phyloP scores from a whole-genome alignment of 495 filamentous ascomycete species.

The Aspergillus bertholletiae region DNA sequence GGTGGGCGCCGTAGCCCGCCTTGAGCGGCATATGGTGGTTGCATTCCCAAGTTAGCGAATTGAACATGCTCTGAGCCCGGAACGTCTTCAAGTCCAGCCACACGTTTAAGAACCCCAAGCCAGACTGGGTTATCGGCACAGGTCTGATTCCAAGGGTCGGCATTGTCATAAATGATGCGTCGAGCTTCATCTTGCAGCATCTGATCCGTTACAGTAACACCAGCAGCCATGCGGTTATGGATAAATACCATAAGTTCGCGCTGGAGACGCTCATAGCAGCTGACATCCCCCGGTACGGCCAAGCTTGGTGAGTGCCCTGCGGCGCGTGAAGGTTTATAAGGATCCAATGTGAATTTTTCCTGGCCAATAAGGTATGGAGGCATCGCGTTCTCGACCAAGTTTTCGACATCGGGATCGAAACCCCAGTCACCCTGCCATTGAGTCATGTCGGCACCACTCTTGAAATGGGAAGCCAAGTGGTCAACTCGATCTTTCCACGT shows the following conservation, averaged over 20 bases:
- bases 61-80: conserved; percentile 33
- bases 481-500: conserved; percentile 72
- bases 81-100: conserved; percentile 47
- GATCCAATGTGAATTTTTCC: conserved; percentile 35
- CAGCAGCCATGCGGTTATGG: conserved; percentile 41
- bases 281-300: conserved; percentile 33
- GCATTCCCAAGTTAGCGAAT: conserved; percentile 36
- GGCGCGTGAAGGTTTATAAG: conserved; percentile 28
- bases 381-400: conserved; percentile 69
- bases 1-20: conserved; percentile 29
- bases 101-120: conserved; percentile 65
- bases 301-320: conserved; percentile 20
- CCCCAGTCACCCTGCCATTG: conserved; percentile 82
- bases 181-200: conserved; percentile 63
- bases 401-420: conserved; percentile 64
- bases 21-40: conserved; percentile 36
- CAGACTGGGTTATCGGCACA: conserved; percentile 63
- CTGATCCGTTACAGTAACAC: conserved; percentile 54
- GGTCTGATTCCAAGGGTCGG: conserved; percentile 72
- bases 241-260: conserved; percentile 57
- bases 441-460: conserved; percentile 65
- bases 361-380: conserved; percentile 55
- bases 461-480: conserved; percentile 72
- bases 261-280: conserved; percentile 51
- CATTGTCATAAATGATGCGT: conserved; percentile 59